A percentile compares a stretch with the other conserved stretches of the same genome.
Evolutionary conservation across 2,329 filamentous ascomycete species (phyloP).

Genomic region (Aspergillus sp.): DNA sequence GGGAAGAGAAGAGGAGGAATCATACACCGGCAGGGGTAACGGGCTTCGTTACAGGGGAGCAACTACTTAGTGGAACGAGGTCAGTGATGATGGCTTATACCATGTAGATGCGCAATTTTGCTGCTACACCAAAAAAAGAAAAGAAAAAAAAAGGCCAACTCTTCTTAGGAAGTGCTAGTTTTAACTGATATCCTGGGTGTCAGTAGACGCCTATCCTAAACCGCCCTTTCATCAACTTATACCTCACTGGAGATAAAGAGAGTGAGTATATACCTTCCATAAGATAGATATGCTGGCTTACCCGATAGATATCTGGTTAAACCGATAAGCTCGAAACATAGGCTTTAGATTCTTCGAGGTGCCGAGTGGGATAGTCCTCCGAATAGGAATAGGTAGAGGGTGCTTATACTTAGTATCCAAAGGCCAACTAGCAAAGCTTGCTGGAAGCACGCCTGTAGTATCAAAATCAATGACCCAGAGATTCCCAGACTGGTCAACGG

Average conservation of each 20-base stretch:
- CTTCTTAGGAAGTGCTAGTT: neutral
- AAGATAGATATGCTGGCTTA: neutral
- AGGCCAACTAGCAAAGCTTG: slow-evolving; percentile 1
- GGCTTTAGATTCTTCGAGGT: slow-evolving; percentile 3
- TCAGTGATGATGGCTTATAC: neutral
- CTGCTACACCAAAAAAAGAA: no score
- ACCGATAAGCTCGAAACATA: slow-evolving; percentile 1
- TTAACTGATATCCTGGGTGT: neutral
- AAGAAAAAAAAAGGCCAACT: no score
- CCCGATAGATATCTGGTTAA: slow-evolving; percentile 3
- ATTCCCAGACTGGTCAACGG: neutral
- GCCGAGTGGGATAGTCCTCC: slow-evolving; percentile 3
- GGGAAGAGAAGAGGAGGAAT: no score
- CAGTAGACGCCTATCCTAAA: neutral
- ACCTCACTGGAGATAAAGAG: neutral
- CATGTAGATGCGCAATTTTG: no score
- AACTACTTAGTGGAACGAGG: neutral
- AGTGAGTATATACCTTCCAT: neutral
- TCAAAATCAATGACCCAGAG: slow-evolving; percentile 1
- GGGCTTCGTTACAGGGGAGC: no score
- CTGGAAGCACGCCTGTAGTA: neutral
- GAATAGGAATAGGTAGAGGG: neutral
- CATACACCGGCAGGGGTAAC: no score
- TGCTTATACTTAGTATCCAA: slow-evolving; percentile 2
- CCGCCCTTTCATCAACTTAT: neutral